Conservation (phyloP, 1,284 basidiomycete genomes). For the Marasmius sp. region DNA sequence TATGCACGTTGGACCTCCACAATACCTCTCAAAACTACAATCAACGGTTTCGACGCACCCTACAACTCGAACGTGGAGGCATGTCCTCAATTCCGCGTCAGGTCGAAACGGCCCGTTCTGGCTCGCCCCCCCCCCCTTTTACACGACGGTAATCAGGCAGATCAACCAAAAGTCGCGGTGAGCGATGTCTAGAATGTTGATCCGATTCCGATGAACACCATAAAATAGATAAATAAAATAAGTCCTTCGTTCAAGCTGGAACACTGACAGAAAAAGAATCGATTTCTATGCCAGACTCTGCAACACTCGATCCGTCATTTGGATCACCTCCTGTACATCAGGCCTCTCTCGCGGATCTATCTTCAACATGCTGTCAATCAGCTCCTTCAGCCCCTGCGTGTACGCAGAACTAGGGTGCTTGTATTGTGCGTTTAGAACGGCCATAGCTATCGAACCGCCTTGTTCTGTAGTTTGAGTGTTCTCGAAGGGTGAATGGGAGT, state of each 20-base stretch:
- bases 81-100: no score
- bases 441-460: conserved; percentile 93
- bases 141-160: no score
- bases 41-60: no score
- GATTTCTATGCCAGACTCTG: conserved; percentile 47
- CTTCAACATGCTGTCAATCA: conserved; percentile 85
- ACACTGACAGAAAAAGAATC: conserved; percentile 24
- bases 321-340: conserved; percentile 81
- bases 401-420: conserved; percentile 83
- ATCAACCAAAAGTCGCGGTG: no score
- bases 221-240: no score
- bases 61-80: no score
- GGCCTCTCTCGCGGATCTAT: conserved; percentile 80
- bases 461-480: conserved; percentile 83
- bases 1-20: no score
- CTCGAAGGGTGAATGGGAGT: conserved; percentile 93
- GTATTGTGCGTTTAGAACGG: conserved; percentile 88
- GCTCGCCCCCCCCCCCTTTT: no score
- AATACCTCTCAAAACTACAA: no score
- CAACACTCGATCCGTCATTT: conserved; percentile 65
- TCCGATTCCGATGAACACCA: no score
- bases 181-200: no score
- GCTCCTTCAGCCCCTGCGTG: conserved; percentile 74
- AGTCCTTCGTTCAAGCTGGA: conserved; percentile 1
- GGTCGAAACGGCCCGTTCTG: no score